Evolutionary conservation across 371 early-diverging fungal genomes (phyloP).

Genomic region (Catenaria anguillulae): DNA sequence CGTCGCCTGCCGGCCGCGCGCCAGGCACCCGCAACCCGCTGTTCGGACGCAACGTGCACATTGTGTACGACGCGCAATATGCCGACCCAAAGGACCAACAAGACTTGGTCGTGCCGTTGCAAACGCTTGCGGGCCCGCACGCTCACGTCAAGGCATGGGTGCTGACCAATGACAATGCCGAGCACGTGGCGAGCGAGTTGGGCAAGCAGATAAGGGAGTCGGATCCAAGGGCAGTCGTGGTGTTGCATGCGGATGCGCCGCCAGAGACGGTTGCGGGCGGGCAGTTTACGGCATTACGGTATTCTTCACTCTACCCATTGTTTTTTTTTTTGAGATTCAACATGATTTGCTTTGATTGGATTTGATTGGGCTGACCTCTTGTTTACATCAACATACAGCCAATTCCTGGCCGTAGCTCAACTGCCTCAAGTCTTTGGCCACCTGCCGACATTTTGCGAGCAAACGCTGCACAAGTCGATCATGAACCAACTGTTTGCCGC

Average conservation of each 20-base stretch:
- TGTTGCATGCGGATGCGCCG: conserved; percentile 2
- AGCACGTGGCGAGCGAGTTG: neutral
- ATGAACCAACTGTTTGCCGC: neutral
- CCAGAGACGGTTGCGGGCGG: neutral
- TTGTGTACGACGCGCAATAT: neutral
- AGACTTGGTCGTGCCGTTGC: neutral
- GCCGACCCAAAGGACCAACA: neutral
- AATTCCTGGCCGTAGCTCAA: neutral
- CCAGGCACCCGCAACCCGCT: no score
- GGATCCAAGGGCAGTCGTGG: neutral
- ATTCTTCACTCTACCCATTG: neutral
- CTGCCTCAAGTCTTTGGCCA: neutral
- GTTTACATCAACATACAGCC: no score
- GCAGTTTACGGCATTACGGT: neutral
- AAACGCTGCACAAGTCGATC: neutral
- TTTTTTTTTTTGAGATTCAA: no score
- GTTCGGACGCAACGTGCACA: neutral
- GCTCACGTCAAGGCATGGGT: neutral
- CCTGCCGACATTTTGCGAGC: neutral
- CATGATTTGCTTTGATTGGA: no score
- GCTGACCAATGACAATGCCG: neutral
- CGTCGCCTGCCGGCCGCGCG: no score
- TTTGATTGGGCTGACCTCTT: no score
- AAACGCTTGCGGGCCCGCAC: neutral
- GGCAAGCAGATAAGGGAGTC: neutral